Percentiles rank a stretch among this genome's conserved stretches.
These are phyloP conservation scores for Fusarium foetens DNA, from an alignment of 2,329 filamentous ascomycete species.

Conservation along the genomic window DNA sequence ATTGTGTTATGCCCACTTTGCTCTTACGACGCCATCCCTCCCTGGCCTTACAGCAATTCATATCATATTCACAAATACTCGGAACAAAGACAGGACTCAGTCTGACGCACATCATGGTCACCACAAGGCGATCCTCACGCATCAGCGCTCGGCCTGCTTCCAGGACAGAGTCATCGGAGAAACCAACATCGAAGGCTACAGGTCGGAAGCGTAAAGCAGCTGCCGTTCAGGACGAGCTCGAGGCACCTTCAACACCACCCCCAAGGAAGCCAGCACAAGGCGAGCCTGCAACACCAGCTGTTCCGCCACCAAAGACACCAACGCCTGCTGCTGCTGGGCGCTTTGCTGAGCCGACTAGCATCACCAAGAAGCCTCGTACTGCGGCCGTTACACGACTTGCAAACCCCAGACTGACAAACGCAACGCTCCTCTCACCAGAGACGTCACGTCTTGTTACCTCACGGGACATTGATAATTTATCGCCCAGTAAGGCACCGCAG, in stretches of 20 bases:
- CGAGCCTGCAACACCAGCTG: slow-evolving; percentile 28
- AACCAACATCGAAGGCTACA: slow-evolving; percentile 34
- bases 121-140: slow-evolving; percentile 54
- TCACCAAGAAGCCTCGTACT: slow-evolving; percentile 53
- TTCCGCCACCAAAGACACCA: slow-evolving; percentile 56
- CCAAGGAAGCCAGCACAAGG: slow-evolving; percentile 47
- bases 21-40: slow-evolving; percentile 5
- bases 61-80: background rate
- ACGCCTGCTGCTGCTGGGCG: slow-evolving; percentile 58
- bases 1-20: slow-evolving; percentile 25
- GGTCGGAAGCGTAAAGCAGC: slow-evolving; percentile 51
- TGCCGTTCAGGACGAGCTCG: slow-evolving; percentile 34
- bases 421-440: slow-evolving; percentile 75
- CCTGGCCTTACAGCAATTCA: slow-evolving; percentile 19
- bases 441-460: slow-evolving; percentile 70
- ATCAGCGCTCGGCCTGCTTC: slow-evolving; percentile 47
- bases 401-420: slow-evolving; percentile 73
- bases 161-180: slow-evolving; percentile 29
- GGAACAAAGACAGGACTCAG: slow-evolving; percentile 14
- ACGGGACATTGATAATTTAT: slow-evolving; percentile 57
- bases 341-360: slow-evolving; percentile 48
- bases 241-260: slow-evolving; percentile 46
- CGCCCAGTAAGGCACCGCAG: slow-evolving; percentile 55
- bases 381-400: slow-evolving; percentile 65
- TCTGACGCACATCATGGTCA: slow-evolving; percentile 43